Conservation (phyloP, 208 protist genomes). For the Trichomonas gallinae region DNA sequence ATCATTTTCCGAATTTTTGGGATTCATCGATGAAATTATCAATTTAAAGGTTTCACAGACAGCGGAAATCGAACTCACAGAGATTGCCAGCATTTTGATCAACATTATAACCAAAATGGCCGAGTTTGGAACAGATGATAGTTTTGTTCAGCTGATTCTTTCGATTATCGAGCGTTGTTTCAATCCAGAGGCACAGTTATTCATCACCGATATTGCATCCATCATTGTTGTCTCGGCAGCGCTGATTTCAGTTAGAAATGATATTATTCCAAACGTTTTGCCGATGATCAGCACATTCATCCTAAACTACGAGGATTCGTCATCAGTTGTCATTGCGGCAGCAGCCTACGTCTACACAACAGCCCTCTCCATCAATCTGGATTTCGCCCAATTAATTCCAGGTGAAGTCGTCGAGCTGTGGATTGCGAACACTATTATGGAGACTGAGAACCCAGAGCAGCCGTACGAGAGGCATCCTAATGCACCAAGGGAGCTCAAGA, state of each 20-base stretch:
- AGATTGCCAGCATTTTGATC: neutral
- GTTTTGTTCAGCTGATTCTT: neutral
- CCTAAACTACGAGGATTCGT: neutral
- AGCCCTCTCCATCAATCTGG: neutral
- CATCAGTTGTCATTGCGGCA: neutral
- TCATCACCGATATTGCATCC: neutral
- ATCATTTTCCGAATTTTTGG: neutral
- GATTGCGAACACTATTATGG: neutral
- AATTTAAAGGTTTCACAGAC: neutral
- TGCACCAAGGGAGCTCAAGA: neutral
- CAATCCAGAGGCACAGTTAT: neutral
- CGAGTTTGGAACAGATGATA: neutral
- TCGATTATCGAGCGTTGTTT: neutral
- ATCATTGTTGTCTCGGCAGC: neutral
- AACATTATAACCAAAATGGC: neutral
- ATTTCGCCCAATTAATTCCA: neutral
- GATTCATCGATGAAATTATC: neutral
- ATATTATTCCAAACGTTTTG: neutral
- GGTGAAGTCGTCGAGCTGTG: neutral
- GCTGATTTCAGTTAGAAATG: neutral
- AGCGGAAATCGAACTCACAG: neutral
- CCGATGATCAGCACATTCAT: neutral
- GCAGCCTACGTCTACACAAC: neutral
- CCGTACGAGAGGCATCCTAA: neutral
- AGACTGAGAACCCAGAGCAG: neutral